Percentiles rank a stretch among this genome's conserved stretches.
phyloP scores from a whole-genome alignment of 2,329 filamentous ascomycete genomes.

The Pochonia chlamydosporia region DNA sequence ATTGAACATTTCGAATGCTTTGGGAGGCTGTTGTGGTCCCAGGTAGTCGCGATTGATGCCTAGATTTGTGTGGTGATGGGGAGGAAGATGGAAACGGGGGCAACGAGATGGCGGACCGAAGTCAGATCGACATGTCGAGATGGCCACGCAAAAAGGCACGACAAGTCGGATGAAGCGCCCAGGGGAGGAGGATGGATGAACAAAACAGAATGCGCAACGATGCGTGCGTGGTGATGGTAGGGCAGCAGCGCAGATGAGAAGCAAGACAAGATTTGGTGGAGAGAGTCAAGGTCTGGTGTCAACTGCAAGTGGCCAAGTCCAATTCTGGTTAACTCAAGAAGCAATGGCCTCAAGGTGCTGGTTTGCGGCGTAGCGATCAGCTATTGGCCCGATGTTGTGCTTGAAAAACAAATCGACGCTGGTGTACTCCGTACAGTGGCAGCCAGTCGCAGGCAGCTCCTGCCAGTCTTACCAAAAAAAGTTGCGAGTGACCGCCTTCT shows the following conservation, averaged over 20 bases:
- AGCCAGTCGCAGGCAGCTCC: slow-evolving; percentile 9
- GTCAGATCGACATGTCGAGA: slow-evolving; percentile 12
- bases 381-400: slow-evolving; percentile 19
- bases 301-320: too few relatives aligned
- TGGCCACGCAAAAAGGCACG: slow-evolving; percentile 4
- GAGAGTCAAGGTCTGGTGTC: too few relatives aligned
- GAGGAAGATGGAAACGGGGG: neutral
- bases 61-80: neutral
- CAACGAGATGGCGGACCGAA: neutral
- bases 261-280: slow-evolving; percentile 9
- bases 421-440: too few relatives aligned
- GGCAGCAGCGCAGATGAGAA: slow-evolving; percentile 9
- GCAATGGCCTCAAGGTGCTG: too few relatives aligned
- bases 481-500: slow-evolving; percentile 4
- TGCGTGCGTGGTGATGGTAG: slow-evolving; percentile 3
- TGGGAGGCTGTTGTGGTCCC: slow-evolving; percentile 6
- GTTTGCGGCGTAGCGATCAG: slow-evolving; percentile 16
- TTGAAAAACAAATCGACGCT: slow-evolving; percentile 21
- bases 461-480: too few relatives aligned
- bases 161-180: slow-evolving; percentile 1
- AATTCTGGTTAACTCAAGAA: too few relatives aligned
- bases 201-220: neutral
- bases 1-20: slow-evolving; percentile 49
- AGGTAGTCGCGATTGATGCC: slow-evolving; percentile 3
- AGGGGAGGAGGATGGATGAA: slow-evolving; percentile 1